A percentile compares a stretch with the other conserved stretches of the same genome.
phyloP scores from a whole-genome alignment of 2,329 filamentous ascomycete species.

The Cladosporium sp. region DNA sequence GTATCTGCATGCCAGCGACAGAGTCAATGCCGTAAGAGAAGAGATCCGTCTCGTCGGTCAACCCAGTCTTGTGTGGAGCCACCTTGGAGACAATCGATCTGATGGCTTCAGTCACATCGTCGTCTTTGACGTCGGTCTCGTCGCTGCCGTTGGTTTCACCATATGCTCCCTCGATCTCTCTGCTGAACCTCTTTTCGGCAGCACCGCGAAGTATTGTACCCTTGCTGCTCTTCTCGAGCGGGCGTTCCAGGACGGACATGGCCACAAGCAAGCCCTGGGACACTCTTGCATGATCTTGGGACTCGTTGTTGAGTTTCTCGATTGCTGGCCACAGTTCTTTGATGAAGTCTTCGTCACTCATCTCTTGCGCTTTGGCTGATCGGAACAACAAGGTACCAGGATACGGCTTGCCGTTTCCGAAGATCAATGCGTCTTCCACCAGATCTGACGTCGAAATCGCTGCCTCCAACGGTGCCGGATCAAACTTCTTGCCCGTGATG shows the following conservation, averaged over 20 bases:
- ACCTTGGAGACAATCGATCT: conserved; percentile 27
- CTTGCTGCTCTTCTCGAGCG: conserved; percentile 63
- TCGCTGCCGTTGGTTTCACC: conserved; percentile 26
- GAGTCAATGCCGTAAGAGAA: conserved; percentile 63
- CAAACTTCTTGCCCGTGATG: conserved; percentile 68
- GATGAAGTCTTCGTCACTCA: conserved; percentile 43
- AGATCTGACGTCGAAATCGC: conserved; percentile 47
- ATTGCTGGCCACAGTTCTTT: conserved; percentile 46
- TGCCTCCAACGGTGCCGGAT: conserved; percentile 62
- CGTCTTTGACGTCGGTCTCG: conserved; percentile 32
- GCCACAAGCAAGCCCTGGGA: conserved; percentile 53
- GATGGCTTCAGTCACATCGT: conserved; percentile 37
- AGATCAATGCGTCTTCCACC: conserved; percentile 59
- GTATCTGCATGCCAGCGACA: conserved; percentile 56
- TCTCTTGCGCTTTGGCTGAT: conserved; percentile 29
- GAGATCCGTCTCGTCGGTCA: conserved; percentile 50
- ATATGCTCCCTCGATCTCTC: conserved; percentile 52
- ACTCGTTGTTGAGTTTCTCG: conserved; percentile 50
- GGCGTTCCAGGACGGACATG: conserved; percentile 38
- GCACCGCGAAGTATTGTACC: conserved; percentile 57
- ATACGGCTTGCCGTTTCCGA: conserved; percentile 59
- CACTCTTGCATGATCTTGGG: conserved; percentile 55
- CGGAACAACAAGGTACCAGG: conserved; percentile 60
- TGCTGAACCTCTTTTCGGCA: conserved; percentile 52
- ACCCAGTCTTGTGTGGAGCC: conserved; percentile 18